A percentile compares a stretch with the other conserved stretches of the same genome.
These are phyloP conservation scores for Rutstroemia sp. DNA, from an alignment of 2,329 filamentous ascomycete species.

Conservation along the genomic window DNA sequence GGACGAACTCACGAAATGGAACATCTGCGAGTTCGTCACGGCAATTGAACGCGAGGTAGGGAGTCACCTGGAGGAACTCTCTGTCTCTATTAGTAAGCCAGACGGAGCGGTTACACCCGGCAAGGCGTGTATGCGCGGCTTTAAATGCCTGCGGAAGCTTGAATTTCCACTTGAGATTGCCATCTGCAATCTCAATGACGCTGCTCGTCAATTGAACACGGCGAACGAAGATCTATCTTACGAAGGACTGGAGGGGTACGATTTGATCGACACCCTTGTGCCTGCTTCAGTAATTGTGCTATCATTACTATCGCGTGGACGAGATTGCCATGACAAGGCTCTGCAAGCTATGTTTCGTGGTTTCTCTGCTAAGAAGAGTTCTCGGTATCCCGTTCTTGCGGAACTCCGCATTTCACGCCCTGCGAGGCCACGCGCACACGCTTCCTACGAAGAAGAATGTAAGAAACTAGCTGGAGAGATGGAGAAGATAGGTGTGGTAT, in stretches of 20 bases:
- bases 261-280: slow-evolving; percentile 7
- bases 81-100: background rate
- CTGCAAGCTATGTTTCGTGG: slow-evolving; percentile 9
- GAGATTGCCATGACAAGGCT: slow-evolving; percentile 8
- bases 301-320: slow-evolving; percentile 10
- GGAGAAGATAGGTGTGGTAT: slow-evolving; percentile 17
- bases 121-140: slow-evolving; percentile 8
- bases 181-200: slow-evolving; percentile 9
- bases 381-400: slow-evolving; percentile 10
- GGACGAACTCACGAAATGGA: background rate
- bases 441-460: background rate
- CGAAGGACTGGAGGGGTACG: background rate
- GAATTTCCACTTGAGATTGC: slow-evolving; percentile 11
- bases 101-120: background rate
- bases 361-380: slow-evolving; percentile 7
- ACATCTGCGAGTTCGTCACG: background rate
- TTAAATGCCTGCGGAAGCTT: slow-evolving; percentile 9
- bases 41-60: background rate
- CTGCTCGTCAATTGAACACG: background rate
- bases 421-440: background rate
- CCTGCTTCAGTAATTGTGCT: slow-evolving; percentile 11
- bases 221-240: background rate
- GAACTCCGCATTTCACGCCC: slow-evolving; percentile 9
- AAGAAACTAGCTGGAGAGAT: background rate
- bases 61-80: background rate